Evolutionary conservation across 305 asterid species (phyloP), one percentile per base, ranked within the genome.

Genomic region (Ilex paraguariensis): DNA sequence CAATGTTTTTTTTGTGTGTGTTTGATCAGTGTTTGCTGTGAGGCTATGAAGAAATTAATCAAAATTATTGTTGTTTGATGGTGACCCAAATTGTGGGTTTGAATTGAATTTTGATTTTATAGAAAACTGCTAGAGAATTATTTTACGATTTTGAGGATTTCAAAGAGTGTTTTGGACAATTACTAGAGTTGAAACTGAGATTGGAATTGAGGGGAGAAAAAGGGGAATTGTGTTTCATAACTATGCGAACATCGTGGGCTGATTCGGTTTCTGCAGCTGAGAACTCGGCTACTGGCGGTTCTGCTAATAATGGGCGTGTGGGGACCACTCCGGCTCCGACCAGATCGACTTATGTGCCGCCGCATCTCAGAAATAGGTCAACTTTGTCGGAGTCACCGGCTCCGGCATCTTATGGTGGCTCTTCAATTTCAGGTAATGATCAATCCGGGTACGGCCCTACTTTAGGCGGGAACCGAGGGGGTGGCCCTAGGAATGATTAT

Each of bases 181-280:
- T 36, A 36, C 0, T 36, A 4, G 42, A 36, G 42, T 36, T 36
- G 42, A 36, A 36, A 36, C 9, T 36, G 42, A 36, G 42, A 8
- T 36, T 36, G 42, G 42, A 36, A 36, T 36, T 36, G 42, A 36
- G 42, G 44, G 66, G 65, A 61, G 76, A 61, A 59, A 66, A 63
- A 55, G 66, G 60, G 69, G 79, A 66, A 57, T 62, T 71, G 64
- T 69, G 54, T 66, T 75, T 74, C 76, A 8, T 36, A 3, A 88
- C 73, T 71, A 88, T 91, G 98, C 85, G 95, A 68, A 81, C 85
- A 65, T 87, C 91, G 65, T 85, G 98, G 96, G 91, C 92, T 75
- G 96, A 91, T 82, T 80, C 95, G 58, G 74, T 77, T 53, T 70
- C 83, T 67, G 57, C 62, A 40, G 78, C 75, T 21, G 95, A 89